A percentile compares a stretch with the other conserved stretches of the same genome.
Evolutionary conservation across 352 stramenopile genomes (phyloP).

Genomic region (Plasmopara viticola): DNA sequence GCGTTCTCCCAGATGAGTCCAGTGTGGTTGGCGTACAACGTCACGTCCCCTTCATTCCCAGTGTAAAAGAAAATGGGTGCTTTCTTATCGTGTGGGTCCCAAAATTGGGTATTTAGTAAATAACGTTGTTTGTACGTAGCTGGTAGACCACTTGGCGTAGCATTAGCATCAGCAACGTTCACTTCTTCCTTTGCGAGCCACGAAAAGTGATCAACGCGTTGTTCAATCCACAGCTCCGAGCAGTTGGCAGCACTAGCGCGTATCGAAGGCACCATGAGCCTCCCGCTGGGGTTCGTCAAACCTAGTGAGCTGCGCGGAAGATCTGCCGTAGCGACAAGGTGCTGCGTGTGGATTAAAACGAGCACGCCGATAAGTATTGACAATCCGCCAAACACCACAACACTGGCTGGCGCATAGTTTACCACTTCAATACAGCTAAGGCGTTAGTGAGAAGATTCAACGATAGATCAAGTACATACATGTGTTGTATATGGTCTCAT

Average conservation of each 20-base stretch:
- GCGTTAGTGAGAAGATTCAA: background rate
- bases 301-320: conserved; percentile 35
- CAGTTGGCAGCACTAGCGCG: conserved; percentile 62
- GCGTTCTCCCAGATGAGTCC: conserved; percentile 94
- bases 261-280: conserved; percentile 9
- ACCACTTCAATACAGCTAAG: conserved; percentile 13
- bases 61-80: conserved; percentile 91
- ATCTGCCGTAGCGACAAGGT: conserved; percentile 37
- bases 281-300: conserved; percentile 10
- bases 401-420: conserved; percentile 35
- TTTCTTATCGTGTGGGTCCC: conserved; percentile 51
- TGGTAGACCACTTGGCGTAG: conserved; percentile 17
- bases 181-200: conserved; percentile 34
- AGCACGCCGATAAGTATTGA: conserved; percentile 51
- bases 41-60: conserved; percentile 93
- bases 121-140: conserved; percentile 86
- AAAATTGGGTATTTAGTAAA: conserved; percentile 85
- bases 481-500: conserved; percentile 30
- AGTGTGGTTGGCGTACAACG: conserved; percentile 92
- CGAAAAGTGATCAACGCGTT: conserved; percentile 88
- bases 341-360: conserved; percentile 67
- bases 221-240: conserved; percentile 79
- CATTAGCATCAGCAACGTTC: conserved; percentile 6
- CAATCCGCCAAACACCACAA: conserved; percentile 40
- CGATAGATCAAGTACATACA: conserved; percentile 8